Evolutionary conservation across 1,139 yeast species (phyloP), one percentile per base, ranked within the genome.

Genomic region (Hyphopichia fennica): DNA sequence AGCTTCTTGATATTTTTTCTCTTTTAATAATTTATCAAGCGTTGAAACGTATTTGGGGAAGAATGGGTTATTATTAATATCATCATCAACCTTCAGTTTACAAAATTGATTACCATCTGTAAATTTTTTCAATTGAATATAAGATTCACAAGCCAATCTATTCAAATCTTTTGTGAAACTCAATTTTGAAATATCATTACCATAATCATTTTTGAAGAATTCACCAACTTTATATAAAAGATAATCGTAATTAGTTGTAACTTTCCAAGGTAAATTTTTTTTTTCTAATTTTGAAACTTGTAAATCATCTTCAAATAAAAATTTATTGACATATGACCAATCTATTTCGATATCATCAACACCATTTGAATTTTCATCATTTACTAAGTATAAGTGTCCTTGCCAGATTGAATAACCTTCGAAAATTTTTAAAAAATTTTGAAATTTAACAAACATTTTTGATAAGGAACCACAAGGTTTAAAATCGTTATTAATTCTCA

Each of bases 401-500:
- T 56, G 55, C 45, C 60, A 57, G 33, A 68, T 63, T 25, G 78
- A 68, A 47, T 79, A 75, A 29, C 66, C 63, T 49, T 76, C 81
- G 42, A 80, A 62, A 2, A 71, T 53, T 31, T 55, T 56, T 11
- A 73, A 55, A 30, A 75, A 53, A 13, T 54, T 55, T 34, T 60
- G 64, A 46, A 64, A 63, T 42, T 62, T 63, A 27, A 69, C 58
- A 42, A 58, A 65, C 37, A 75, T 65, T 50, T 81, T 78, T 8
- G 85, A 73, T 27, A 69, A 53, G 20, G 56, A 60, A 25, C 81
- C 79, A 60, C 95, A 86, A 4, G 56, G 58, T 35, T 67, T 65
- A 49, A 70, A 74, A 43, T 86, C 96, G 53, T 87, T 85, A 58
- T 88, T 87, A 38, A 76, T 77, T 49, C 84, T 78, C 41, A 87